Base-by-base conservation (phyloP, 148 eudicot species). In the Silene conica region DNA sequence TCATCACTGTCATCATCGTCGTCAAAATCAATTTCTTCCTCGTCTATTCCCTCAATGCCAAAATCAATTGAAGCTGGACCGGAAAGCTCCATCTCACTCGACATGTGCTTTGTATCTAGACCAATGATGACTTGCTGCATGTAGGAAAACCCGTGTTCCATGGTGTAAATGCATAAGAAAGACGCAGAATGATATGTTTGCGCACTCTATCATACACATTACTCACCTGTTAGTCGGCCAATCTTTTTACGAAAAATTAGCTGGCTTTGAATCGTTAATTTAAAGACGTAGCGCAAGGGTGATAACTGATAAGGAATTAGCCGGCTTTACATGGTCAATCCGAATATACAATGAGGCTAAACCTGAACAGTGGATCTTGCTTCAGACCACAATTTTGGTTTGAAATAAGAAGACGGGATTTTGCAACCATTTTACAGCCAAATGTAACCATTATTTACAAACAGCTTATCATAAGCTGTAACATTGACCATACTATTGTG, bases 111-210 rank as follows among this genome's bases (percentile, higher is more conserved):
- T 45, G 98, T 89, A 80, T 94, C 91, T 57, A 94, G 76, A 71
- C 98, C 98, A 77, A 94, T 79, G 41, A 94, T 88, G 79, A 91
- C 96, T 86, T 94, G 97, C 98, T 94, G 96, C 95, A 89, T 70
- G 73, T 64, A 75, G 58, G 38, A 75, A 59, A 63, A 28, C 45
- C 54, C 13, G 48, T 68, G 79, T 73, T 54, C 34, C 31, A 70
- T 58, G 72, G 61, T 38, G 14, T 19, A 76, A 65, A 73, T 67
- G 57, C 72, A 34, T 20, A 28, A 38, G 43, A 13, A 19, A 21
- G 59, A 52, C 26, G 10, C 28, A 19, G 68, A 7, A 45, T 7
- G 8, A 65, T n/a, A 7, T 12, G 22, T 25, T 52, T 65, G 28
- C 65, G 60, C 34, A 69, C n/a, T 6, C 62, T 48, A 0, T 54